Percentiles rank a stretch among this genome's conserved stretches.
Conservation (phyloP, 2,329 filamentous ascomycete species). For the Diaporthe ilicicola region DNA sequence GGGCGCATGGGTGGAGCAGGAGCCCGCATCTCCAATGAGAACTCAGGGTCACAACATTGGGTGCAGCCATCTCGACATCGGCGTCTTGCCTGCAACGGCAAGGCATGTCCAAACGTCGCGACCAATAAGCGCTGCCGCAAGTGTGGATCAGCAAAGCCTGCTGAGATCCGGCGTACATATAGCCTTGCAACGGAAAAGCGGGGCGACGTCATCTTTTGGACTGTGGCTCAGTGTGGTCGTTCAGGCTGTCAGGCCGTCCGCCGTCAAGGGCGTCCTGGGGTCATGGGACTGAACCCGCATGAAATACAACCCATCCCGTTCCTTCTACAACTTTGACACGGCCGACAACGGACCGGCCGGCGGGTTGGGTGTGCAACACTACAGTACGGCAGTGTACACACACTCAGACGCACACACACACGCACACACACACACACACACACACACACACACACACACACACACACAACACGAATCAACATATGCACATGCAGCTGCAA, state of each 20-base stretch:
- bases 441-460: background rate
- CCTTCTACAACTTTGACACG: slow-evolving; percentile 3
- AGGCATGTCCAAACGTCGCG: background rate
- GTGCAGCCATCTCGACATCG: slow-evolving; percentile 29
- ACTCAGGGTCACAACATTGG: slow-evolving; percentile 9
- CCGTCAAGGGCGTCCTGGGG: slow-evolving; percentile 1
- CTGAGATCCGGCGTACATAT: background rate
- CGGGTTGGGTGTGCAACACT: background rate
- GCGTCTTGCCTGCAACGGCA: slow-evolving; percentile 22
- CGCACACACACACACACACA: background rate
- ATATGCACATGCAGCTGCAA: slow-evolving; percentile 10
- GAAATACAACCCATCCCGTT: slow-evolving; percentile 16
- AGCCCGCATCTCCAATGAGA: background rate
- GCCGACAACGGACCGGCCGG: slow-evolving; percentile 11
- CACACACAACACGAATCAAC: background rate
- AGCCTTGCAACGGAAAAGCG: slow-evolving; percentile 15
- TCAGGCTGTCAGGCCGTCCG: background rate
- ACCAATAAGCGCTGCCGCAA: background rate
- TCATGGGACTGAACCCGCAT: slow-evolving; percentile 3
- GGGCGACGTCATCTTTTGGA: slow-evolving; percentile 6
- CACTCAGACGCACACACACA: no score
- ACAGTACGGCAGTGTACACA: background rate
- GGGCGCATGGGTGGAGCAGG: background rate
- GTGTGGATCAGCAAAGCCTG: slow-evolving; percentile 3
- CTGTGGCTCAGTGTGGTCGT: background rate